Evolutionary conservation across 2,329 filamentous ascomycete genomes (phyloP).

Genomic region (Didymella exigua): DNA sequence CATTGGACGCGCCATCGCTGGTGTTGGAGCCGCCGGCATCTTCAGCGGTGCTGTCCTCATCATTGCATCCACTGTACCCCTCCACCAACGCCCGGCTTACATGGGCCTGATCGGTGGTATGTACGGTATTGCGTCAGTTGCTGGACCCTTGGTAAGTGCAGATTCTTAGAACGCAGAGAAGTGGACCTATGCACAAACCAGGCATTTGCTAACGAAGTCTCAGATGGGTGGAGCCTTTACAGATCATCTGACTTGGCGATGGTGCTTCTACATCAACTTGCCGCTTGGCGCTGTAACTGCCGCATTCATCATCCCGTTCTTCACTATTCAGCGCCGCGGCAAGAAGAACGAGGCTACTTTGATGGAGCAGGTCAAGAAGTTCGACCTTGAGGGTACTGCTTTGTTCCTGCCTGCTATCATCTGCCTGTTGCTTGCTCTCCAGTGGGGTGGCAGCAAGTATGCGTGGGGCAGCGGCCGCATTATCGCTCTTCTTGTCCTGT

Average conservation of each 20-base stretch:
- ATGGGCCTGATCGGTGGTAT: constrained; percentile 57
- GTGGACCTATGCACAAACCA: constrained; percentile 4
- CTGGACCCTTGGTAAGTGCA: constrained; percentile 52
- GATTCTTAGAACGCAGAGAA: constrained; percentile 6
- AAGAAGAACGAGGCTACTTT: constrained; percentile 42
- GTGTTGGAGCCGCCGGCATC: constrained; percentile 58
- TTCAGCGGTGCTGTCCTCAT: constrained; percentile 57
- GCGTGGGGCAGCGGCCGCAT: constrained; percentile 53
- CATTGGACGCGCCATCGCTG: constrained; percentile 58
- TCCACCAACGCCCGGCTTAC: constrained; percentile 55
- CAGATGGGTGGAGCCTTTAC: constrained; percentile 55
- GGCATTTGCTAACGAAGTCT: constrained; percentile 34
- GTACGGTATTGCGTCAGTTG: constrained; percentile 56
- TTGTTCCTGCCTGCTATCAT: constrained; percentile 55
- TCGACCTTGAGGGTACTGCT: constrained; percentile 54
- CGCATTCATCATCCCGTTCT: constrained; percentile 50
- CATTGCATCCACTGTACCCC: constrained; percentile 53
- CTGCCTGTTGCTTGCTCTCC: constrained; percentile 56
- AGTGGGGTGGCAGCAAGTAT: constrained; percentile 58
- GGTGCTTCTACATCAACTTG: constrained; percentile 56
- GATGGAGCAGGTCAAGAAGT: constrained; percentile 50
- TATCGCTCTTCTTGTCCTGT: constrained; percentile 55
- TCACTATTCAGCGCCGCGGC: constrained; percentile 42
- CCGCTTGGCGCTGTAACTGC: constrained; percentile 56
- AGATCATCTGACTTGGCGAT: constrained; percentile 54